Base-by-base conservation (phyloP, 306 rosid genomes). In the Sophora flavescens region DNA sequence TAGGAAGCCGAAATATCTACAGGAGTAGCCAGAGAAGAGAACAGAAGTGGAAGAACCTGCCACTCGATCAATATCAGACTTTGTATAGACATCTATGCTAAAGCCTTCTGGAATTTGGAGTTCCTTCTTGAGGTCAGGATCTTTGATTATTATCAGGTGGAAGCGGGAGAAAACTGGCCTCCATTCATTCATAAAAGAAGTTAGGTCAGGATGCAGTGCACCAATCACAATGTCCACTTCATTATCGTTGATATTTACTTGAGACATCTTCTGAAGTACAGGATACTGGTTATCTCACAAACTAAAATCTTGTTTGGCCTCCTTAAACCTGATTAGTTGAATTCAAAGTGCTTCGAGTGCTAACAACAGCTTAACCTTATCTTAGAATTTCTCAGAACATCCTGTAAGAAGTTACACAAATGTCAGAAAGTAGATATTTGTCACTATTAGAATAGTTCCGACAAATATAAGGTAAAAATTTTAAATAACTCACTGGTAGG, bases 191-290 rank as follows among this genome's bases (percentile, higher is more conserved):
- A 96, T 39, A 67, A 96, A 92, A 18, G 85, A 12, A 2, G 77
- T 83, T 73, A 96, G 85, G 77, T 92, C 97, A 32, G 96, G 75
- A 84, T 58, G 88, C 75, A 96, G 78, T 7, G 97, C 99, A 1
- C 87, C 93, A 66, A 96, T 82, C 87, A 96, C 99, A 56, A 96
- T 91, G 87, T 96, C 98, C 64, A 96, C 87, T 85, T 96, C 98
- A 26, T 52, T 78, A 14, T 91, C 88, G 8, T 65, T 60, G 39
- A 89, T 83, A 87, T 51, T 75, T 35, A 79, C 85, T 78, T 84
- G 86, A 76, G 93, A 84, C 97, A 95, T 95, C 86, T 86, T 92
- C 51, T 28, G 30, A 79, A 65, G 52, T 33, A 51, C 53, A 82
- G 53, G 63, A 63, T 54, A 56, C 76, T 54, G 66, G 82, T 74